phyloP scores from a whole-genome alignment of 371 early-diverging fungal species.

The Cokeromyces recurvatus region DNA sequence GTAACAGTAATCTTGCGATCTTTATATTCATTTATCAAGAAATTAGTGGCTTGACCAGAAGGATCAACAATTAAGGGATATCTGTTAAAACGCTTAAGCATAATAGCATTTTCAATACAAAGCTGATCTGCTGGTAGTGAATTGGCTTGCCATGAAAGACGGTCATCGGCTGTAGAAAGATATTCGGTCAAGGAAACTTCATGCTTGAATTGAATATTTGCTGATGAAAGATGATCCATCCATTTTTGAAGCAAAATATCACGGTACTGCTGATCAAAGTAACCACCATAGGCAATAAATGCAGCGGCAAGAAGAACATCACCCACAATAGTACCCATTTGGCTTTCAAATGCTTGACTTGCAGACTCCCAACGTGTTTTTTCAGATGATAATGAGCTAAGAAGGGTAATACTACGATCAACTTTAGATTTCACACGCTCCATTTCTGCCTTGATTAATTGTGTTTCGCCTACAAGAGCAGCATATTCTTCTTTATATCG shows the following conservation, averaged over 20 bases:
- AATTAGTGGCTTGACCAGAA: conserved; percentile 88
- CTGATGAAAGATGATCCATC: conserved; percentile 69
- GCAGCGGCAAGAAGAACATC: conserved; percentile 93
- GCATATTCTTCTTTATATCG: conserved; percentile 97
- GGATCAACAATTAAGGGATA: conserved; percentile 98
- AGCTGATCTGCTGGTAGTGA: conserved; percentile 89
- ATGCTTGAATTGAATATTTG: conserved; percentile 76
- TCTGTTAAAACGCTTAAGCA: conserved; percentile 91
- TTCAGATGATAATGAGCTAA: conserved; percentile 92
- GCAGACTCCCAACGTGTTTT: conserved; percentile 91
- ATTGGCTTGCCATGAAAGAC: conserved; percentile 86
- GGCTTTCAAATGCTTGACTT: conserved; percentile 88
- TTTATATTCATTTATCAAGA: conserved; percentile 84
- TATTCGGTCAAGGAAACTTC: conserved; percentile 90
- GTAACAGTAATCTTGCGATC: conserved; percentile 90
- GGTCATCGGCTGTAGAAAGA: conserved; percentile 90
- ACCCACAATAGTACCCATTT: conserved; percentile 98
- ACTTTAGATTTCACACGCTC: conserved; percentile 91
- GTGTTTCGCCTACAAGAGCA: conserved; percentile 88
- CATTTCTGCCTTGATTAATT: conserved; percentile 93
- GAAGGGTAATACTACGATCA: conserved; percentile 83
- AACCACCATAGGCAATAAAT: conserved; percentile 94
- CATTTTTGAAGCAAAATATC: conserved; percentile 75
- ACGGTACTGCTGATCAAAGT: conserved; percentile 96
- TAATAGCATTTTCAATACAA: conserved; percentile 96